Evolutionary conservation across 108 stramenopile species (phyloP), one percentile per base, ranked within the genome.

Genomic region (Tribonema minus): DNA sequence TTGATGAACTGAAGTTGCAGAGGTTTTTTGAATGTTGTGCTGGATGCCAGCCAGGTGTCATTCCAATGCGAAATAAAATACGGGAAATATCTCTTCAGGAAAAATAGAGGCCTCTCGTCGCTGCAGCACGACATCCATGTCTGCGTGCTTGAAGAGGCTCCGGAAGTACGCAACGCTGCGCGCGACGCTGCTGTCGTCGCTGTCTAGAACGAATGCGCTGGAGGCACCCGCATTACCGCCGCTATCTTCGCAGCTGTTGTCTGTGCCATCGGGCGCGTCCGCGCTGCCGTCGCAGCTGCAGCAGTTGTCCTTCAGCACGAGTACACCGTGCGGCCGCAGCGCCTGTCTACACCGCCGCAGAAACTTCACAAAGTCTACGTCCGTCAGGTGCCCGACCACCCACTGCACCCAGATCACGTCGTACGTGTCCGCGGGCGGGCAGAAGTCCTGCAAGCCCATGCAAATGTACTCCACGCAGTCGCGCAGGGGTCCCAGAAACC

Each of bases 401-500:
- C 95, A 96, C 81, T 96, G 95, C 41, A 96, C 88, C 92, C 93
- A 96, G 64, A 96, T 86, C 5, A 96, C 76, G 72, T 92, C 87
- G 84, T 93, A 92, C 7, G 68, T 84, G 3, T 86, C 71, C 26
- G 61, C 60, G 64, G 65, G 58, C 7, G 95, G 95, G 63, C 75
- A 64, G 86, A 92, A 96, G 37, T 94, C 92, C 87, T 95, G 92
- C 28, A 75, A 40, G 23, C 90, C 92, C 0, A 71, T 25, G 67
- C 92, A 93, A 67, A 88, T 88, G 84, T 87, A 95, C 1, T 68
- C 59, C 34, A 68, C 54, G 26, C 64, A 29, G 54, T 66, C 67
- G 29, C 68, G n/a, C 12, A 74, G 63, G 31, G 34, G 82, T 25
- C 79, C 82, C 4, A 96, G 83, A 74, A 92, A 93, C 9, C 87